Conservation (phyloP, 2,329 filamentous ascomycete species). For the Emmonsiellopsis sp. region DNA sequence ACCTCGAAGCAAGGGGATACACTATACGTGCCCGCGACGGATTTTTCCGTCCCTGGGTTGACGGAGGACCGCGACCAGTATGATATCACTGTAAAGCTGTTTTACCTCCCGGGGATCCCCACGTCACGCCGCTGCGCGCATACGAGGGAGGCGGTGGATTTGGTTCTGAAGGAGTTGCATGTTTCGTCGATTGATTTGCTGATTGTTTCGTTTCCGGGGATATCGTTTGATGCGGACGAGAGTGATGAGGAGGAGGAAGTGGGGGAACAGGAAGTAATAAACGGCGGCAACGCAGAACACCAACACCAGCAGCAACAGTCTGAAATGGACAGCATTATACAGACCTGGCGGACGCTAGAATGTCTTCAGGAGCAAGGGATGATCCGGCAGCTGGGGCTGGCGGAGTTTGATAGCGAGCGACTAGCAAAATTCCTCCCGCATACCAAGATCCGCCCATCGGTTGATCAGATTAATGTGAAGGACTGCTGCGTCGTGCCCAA, state of each 20-base stretch:
- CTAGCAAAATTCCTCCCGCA: constrained; percentile 65
- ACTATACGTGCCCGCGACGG: constrained; percentile 69
- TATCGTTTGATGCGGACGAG: constrained; percentile 88
- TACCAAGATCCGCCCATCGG: constrained; percentile 63
- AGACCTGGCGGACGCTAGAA: constrained; percentile 62
- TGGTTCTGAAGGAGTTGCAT: constrained; percentile 72
- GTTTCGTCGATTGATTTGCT: constrained; percentile 72
- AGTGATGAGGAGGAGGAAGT: constrained; percentile 53
- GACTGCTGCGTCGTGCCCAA: constrained; percentile 95
- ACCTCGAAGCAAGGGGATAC: constrained; percentile 49
- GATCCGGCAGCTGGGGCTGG: constrained; percentile 68
- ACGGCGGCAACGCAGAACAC: neutral
- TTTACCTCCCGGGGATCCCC: constrained; percentile 70
- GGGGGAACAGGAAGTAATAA: neutral
- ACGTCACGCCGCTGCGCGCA: constrained; percentile 57
- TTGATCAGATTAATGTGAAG: constrained; percentile 92
- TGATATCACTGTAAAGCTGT: constrained; percentile 91
- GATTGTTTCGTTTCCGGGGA: constrained; percentile 84
- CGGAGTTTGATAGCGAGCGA: constrained; percentile 84
- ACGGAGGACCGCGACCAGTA: constrained; percentile 76
- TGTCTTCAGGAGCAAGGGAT: constrained; percentile 59
- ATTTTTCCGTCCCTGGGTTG: constrained; percentile 61
- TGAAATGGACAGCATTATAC: constrained; percentile 51
- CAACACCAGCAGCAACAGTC: constrained; percentile 35
- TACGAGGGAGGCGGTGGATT: constrained; percentile 64